Conservation (phyloP, 305 asterid species). For the Caryopteris hybrid region DNA sequence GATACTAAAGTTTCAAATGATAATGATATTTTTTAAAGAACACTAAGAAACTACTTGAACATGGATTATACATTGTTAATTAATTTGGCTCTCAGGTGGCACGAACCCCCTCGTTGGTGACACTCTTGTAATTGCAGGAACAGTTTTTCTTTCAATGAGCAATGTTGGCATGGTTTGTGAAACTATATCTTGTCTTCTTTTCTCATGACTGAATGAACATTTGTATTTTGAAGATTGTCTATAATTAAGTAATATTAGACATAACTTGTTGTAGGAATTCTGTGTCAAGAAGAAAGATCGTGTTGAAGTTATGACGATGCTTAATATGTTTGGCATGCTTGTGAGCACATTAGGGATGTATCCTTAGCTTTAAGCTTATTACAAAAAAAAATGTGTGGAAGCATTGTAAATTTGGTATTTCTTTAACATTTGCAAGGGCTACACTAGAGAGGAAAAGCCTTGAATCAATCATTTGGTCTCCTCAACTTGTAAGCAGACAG, state of each 20-base stretch:
- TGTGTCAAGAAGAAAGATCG: constrained; percentile 67
- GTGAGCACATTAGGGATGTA: constrained; percentile 67
- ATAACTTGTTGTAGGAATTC: constrained; percentile 43
- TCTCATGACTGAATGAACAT: not conserved
- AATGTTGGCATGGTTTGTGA: constrained; percentile 68
- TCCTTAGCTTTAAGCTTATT: constrained; percentile 25
- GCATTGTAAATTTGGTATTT: not conserved
- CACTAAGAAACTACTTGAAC: no score
- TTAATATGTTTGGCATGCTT: constrained; percentile 65
- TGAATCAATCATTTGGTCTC: constrained; percentile 49
- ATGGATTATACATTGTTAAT: no score
- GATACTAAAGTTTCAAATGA: no score
- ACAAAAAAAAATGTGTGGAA: not conserved
- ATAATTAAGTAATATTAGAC: not conserved
- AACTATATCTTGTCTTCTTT: not conserved
- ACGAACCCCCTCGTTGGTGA: constrained; percentile 74
- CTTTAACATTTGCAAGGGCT: constrained; percentile 24
- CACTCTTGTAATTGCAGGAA: constrained; percentile 49
- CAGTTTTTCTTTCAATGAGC: constrained; percentile 55
- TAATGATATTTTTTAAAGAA: no score
- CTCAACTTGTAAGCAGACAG: constrained; percentile 46
- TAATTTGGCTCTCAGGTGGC: constrained; percentile 43
- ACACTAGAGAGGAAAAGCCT: constrained; percentile 51
- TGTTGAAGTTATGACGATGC: constrained; percentile 66
- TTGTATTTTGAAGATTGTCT: not conserved